Evolutionary conservation across 495 filamentous ascomycete species (phyloP), one percentile per base, ranked within the genome.

Genomic region (Podospora bellae-mahoneyi): DNA sequence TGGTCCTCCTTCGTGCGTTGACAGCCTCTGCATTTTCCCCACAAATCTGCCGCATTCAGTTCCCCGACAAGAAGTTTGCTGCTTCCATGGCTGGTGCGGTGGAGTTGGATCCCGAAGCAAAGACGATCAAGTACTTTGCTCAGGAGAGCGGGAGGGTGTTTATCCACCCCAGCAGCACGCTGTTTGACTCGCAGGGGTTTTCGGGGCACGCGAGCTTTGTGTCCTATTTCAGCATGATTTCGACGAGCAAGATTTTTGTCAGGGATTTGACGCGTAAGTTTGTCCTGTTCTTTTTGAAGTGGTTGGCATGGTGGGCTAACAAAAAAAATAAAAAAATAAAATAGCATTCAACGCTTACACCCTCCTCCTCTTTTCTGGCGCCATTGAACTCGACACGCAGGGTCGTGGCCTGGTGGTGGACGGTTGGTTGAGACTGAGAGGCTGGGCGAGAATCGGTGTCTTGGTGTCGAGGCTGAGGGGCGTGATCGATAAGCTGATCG

Each of bases 391-490:
- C 2, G 95, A 99, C 77, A 96, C 93, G 0, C 84, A 91, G 57
- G 95, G 94, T 2, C 85, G 94, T 7, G 95, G 96, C 4, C 80
- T 99, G 2, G 80, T 97, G 16, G 92, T 99, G 5, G 96, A 98
- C 79, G 93, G 92, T 55, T 97, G 96, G 96, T 78, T 98, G 48
- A 84, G 91, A 34, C 80, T 98, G 26, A 85, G 93, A 6, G 95
- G 95, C 2, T 98, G 96, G 95, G 96, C 96, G 2, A 83, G 96
- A 23, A 94, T 99, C 64, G 95, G 95, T 13, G 94, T 97, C 6
- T 78, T 99, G 64, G 91, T 97, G 15, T 91, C 89, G 16, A 83
- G 93, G 62, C 77, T 99, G 62, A 83, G 96, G 66, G 88, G 86
- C 60, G 91, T 98, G 88, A 82, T 99, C 16, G 96, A 99, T 76